phyloP scores from a whole-genome alignment of 495 filamentous ascomycete genomes.

The Penicillium malachiteum region DNA sequence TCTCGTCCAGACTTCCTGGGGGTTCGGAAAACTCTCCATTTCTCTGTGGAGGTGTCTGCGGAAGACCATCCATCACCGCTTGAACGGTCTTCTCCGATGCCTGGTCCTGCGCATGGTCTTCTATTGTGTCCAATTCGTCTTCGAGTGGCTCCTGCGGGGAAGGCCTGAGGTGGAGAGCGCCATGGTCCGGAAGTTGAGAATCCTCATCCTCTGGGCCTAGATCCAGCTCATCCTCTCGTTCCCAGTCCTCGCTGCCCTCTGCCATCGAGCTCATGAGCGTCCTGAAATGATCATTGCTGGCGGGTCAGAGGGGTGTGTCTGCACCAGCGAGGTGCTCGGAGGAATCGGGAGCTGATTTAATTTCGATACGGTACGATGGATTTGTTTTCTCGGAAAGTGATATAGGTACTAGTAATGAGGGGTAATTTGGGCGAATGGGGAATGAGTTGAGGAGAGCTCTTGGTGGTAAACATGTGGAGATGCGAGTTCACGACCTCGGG shows the following conservation, averaged over 20 bases:
- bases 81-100: slow-evolving; percentile 19
- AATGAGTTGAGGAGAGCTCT: slow-evolving; percentile 12
- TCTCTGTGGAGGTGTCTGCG: slow-evolving; percentile 27
- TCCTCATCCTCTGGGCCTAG: slow-evolving; percentile 39
- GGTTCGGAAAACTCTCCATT: slow-evolving; percentile 16
- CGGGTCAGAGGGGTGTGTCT: slow-evolving; percentile 11
- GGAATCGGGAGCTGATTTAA: not conserved
- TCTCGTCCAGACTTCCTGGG: slow-evolving; percentile 45
- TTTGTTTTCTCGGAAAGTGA: not conserved
- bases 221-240: slow-evolving; percentile 50
- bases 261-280: slow-evolving; percentile 53
- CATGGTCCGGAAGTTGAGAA: slow-evolving; percentile 24
- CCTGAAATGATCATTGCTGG: slow-evolving; percentile 47
- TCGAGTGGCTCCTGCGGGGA: slow-evolving; percentile 22
- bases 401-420: not conserved
- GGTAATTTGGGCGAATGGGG: too few relatives aligned
- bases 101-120: slow-evolving; percentile 27
- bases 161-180: slow-evolving; percentile 17
- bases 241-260: slow-evolving; percentile 46
- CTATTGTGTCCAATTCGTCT: slow-evolving; percentile 27
- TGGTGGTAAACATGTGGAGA: slow-evolving; percentile 29
- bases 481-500: not conserved
- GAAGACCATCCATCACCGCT: slow-evolving; percentile 11
- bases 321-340: slow-evolving; percentile 11
- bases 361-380: not conserved